Percentiles rank a stretch among this genome's conserved stretches.
Evolutionary conservation across 1,284 basidiomycete genomes (phyloP).

Genomic region (Hemileia vastatrix): DNA sequence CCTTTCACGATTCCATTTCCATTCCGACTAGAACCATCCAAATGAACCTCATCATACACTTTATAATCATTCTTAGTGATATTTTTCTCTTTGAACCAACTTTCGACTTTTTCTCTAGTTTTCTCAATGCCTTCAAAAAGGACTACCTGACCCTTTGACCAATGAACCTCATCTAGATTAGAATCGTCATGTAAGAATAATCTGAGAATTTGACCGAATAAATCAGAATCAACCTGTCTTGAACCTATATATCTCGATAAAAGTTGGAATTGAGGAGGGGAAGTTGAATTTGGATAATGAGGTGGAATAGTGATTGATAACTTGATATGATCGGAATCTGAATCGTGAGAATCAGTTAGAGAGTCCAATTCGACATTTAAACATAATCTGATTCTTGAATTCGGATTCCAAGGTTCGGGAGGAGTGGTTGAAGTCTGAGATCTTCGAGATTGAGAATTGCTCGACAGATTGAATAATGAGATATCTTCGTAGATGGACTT

Average conservation of each 20-base stretch:
- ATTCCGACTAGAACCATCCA: not conserved
- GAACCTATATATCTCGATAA: conserved; percentile 33
- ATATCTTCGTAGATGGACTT: conserved; percentile 38
- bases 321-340: too few relatives aligned
- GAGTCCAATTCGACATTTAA: too few relatives aligned
- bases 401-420: not conserved
- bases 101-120: too few relatives aligned
- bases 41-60: not conserved
- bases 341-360: too few relatives aligned
- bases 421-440: not conserved
- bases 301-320: conserved; percentile 33
- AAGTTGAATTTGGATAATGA: conserved; percentile 26
- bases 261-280: conserved; percentile 36
- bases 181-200: conserved; percentile 28
- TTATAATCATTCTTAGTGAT: not conserved
- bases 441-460: not conserved
- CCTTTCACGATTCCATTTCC: too few relatives aligned
- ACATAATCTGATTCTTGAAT: too few relatives aligned
- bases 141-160: conserved; percentile 27
- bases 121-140: conserved; percentile 42
- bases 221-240: conserved; percentile 30
- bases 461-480: conserved; percentile 22
- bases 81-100: conserved; percentile 30
- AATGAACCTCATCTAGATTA: conserved; percentile 6
- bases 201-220: conserved; percentile 34